Base-by-base conservation (phyloP, 306 rosid species). In the Lathyrus oleraceus region DNA sequence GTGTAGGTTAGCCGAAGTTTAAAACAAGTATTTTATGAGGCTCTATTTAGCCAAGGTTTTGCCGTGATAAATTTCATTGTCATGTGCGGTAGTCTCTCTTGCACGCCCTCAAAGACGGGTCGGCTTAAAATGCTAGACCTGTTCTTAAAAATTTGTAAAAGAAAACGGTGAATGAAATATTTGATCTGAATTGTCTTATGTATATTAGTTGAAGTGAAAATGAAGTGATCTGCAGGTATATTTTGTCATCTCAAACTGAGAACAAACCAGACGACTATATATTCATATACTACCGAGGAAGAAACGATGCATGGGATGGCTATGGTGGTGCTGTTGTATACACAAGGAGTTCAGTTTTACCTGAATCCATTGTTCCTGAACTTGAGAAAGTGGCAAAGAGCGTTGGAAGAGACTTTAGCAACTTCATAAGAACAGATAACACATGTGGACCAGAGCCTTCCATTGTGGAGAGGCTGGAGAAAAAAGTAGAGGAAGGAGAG, bases 271-370 rank as follows among this genome's bases (percentile, higher is more conserved):
- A 94, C 5, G 97, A 94, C 69, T 91, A 91, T 74, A 15, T 91
- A 80, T 88, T 94, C 45, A 90, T 94, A 3, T 94, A 94, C 85
- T 94, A 94, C 66, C 83, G 95, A 67, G 97, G 99, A 54, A 83
- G 85, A 30, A 94, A 94, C 8, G 99, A 89, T 76, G 99, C 99
- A n/a, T 91, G 97, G 99, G 99, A 94, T 56, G 99, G 99, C 28
- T 91, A 94, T 16, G 99, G 99, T 2, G 99, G 99, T 40, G 85
- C 99, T 32, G 85, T 94, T 21, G 44, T 94, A 59, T 88, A 94
- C 78, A 91, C 99, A 54, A 91, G 92, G 81, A 91, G 89, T 79
- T 77, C 95, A 65, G 87, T 82, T 45, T 75, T 94, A 79, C 99
- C 97, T 3, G 92, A 87, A 75, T 83, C 83, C 56, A 83, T 89